Evolutionary conservation across 2,329 filamentous ascomycete species (phyloP).

Genomic region (Trichoderma gracile): DNA sequence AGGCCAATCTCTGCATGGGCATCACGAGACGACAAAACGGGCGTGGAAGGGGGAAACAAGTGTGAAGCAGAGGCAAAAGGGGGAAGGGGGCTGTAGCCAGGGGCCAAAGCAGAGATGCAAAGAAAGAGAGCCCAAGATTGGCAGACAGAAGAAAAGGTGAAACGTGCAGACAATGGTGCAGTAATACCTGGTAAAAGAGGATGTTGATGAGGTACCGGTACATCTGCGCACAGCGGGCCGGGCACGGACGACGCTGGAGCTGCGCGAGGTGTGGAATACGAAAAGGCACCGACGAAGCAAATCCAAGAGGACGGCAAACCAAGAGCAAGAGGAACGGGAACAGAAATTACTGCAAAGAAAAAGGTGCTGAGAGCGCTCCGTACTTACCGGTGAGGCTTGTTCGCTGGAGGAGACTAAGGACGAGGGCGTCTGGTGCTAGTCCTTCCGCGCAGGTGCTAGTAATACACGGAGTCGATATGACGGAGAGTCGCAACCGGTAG

Average conservation of each 20-base stretch:
- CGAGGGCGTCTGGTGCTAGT: slow-evolving; percentile 4
- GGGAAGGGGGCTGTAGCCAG: neutral
- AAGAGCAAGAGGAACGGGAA: neutral
- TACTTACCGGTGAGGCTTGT: slow-evolving; percentile 17
- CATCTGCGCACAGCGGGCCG: slow-evolving; percentile 1
- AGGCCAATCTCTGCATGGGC: slow-evolving; percentile 18
- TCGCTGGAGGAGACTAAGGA: neutral
- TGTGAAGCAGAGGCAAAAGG: slow-evolving; percentile 1
- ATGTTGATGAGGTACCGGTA: slow-evolving; percentile 21
- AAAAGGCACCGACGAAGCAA: neutral
- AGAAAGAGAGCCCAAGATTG: neutral
- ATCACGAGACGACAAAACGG: slow-evolving; percentile 11
- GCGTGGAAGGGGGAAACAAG: neutral
- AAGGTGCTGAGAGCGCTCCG: slow-evolving; percentile 6
- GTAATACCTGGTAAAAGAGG: slow-evolving; percentile 18
- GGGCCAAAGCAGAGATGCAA: neutral
- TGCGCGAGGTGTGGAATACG: neutral
- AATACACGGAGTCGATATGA: neutral
- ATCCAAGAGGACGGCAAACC: neutral
- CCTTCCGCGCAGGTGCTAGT: neutral
- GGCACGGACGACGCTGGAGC: slow-evolving; percentile 4
- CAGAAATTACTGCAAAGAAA: neutral
- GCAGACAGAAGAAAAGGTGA: slow-evolving; percentile 1
- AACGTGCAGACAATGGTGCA: slow-evolving; percentile 20
- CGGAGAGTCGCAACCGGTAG: neutral